These are phyloP conservation scores for Discostella stelligera DNA, from an alignment of 352 stramenopile genomes.

Conservation along the genomic window DNA sequence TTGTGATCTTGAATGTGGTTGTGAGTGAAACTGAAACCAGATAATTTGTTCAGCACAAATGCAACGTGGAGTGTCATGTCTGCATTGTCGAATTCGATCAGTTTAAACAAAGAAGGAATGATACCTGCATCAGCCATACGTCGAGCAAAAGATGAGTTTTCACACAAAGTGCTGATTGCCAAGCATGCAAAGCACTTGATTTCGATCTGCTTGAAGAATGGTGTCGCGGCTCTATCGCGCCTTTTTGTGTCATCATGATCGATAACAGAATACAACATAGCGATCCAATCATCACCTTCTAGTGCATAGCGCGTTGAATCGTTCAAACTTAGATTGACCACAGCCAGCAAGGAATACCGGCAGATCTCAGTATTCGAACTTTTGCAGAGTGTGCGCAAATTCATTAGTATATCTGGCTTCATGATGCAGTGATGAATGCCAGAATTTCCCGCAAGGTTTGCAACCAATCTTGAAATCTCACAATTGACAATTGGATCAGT, in stretches of 20 bases:
- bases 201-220: slow-evolving; percentile 33
- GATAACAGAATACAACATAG: slow-evolving; percentile 26
- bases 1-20: slow-evolving; percentile 52
- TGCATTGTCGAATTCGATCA: slow-evolving; percentile 80
- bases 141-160: slow-evolving; percentile 19
- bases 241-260: slow-evolving; percentile 17
- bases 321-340: slow-evolving; percentile 90
- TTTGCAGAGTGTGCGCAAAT: slow-evolving; percentile 83
- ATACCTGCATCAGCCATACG: slow-evolving; percentile 76
- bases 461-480: slow-evolving; percentile 72
- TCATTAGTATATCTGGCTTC: slow-evolving; percentile 79
- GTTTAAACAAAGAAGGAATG: slow-evolving; percentile 82
- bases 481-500: slow-evolving; percentile 45
- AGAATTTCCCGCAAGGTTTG: slow-evolving; percentile 85
- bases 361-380: slow-evolving; percentile 80
- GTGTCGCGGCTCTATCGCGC: background rate
- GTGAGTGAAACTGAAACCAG: slow-evolving; percentile 83
- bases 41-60: slow-evolving; percentile 91
- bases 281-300: slow-evolving; percentile 31
- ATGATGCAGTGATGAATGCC: slow-evolving; percentile 86
- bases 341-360: slow-evolving; percentile 87
- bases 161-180: slow-evolving; percentile 45
- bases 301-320: slow-evolving; percentile 81
- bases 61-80: slow-evolving; percentile 92
- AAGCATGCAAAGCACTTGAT: slow-evolving; percentile 57